Conservation (phyloP, 768 basidiomycete genomes). For the Tylopilus balloui region DNA sequence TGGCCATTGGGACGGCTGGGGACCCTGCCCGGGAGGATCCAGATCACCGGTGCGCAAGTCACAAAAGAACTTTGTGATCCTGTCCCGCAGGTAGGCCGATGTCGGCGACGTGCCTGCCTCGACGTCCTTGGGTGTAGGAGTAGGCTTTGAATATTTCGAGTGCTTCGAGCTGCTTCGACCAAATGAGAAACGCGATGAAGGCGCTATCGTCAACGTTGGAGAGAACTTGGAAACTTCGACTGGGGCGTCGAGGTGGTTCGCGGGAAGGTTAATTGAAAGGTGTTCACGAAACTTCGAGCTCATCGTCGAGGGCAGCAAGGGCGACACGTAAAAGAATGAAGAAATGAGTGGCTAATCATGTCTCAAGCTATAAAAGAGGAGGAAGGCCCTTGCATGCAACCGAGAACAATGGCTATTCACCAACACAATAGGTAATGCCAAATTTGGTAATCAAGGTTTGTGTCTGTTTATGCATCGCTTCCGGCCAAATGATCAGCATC, state of each 20-base stretch:
- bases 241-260: conserved; percentile 10
- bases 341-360: conserved; percentile 11
- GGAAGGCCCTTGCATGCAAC: conserved; percentile 1
- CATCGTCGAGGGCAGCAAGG: conserved; percentile 12
- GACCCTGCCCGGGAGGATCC: conserved; percentile 25
- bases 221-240: conserved; percentile 40
- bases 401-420: conserved; percentile 18
- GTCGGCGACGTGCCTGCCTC: conserved; percentile 21
- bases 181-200: conserved; percentile 29
- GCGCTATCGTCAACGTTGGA: conserved; percentile 36
- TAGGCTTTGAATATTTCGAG: conserved; percentile 6
- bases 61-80: conserved; percentile 36
- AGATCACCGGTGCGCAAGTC: conserved; percentile 30
- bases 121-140: conserved; percentile 18
- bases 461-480: not conserved
- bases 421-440: conserved; percentile 15
- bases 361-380: not conserved
- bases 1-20: conserved; percentile 32
- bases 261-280: conserved; percentile 20
- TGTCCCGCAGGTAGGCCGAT: conserved; percentile 26
- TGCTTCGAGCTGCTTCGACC: conserved; percentile 12
- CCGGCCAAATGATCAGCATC: too few relatives aligned
- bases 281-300: conserved; percentile 32
- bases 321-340: not conserved
- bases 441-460: conserved; percentile 13